A percentile compares a stretch with the other conserved stretches of the same genome.
Conservation (phyloP, 2,329 filamentous ascomycete genomes). For the Fusarium austroafricanum region DNA sequence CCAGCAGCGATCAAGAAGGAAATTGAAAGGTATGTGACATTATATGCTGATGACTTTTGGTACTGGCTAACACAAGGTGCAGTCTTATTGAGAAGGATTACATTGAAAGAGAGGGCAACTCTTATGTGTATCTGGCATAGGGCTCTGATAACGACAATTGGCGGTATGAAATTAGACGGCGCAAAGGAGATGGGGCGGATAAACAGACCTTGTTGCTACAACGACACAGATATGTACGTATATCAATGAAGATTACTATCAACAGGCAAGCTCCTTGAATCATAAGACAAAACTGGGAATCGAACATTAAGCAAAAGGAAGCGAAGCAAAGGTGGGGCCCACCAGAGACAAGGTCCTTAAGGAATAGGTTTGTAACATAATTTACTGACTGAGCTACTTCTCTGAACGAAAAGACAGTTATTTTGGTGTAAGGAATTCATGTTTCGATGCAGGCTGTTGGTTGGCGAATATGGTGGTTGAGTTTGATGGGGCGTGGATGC, state of each 20-base stretch:
- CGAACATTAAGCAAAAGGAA: constrained; percentile 25
- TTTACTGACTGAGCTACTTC: constrained; percentile 39
- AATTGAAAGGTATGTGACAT: constrained; percentile 83
- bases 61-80: constrained; percentile 24
- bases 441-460: background rate
- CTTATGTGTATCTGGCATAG: constrained; percentile 78
- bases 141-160: background rate
- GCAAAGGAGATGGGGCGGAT: background rate
- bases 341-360: constrained; percentile 36
- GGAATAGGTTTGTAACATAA: background rate
- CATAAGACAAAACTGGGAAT: constrained; percentile 7
- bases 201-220: background rate
- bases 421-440: constrained; percentile 6
- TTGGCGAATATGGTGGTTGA: constrained; percentile 2
- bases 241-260: background rate
- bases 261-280: background rate
- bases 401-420: constrained; percentile 10
- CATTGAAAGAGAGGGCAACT: constrained; percentile 80
- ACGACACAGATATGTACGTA: background rate
- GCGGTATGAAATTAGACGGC: background rate
- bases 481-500: constrained; percentile 6
- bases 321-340: constrained; percentile 23
- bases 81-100: constrained; percentile 95
- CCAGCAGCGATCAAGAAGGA: constrained; percentile 93
- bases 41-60: background rate